Evolutionary conservation across 2,329 filamentous ascomycete species (phyloP), one percentile per base, ranked within the genome.

Genomic region (Penicillium sp.): DNA sequence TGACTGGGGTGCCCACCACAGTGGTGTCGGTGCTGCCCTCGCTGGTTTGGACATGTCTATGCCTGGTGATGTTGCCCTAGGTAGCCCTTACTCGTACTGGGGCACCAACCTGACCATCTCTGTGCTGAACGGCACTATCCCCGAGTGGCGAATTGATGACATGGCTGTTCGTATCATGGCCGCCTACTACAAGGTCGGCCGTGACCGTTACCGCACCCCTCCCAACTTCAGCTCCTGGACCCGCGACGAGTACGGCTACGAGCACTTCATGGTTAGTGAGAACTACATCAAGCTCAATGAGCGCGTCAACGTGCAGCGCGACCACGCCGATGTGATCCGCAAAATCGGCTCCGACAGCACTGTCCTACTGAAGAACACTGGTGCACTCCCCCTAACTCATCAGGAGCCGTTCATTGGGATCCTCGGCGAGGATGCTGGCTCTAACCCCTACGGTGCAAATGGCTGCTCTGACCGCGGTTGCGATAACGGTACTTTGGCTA

Each of bases 171-270:
- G 93, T 58, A 95, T 84, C 62, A 79, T 84, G 70, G 75, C 81
- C 42, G 79, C 79, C 3, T 84, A 79, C 65, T 85, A 81, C 67
- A 79, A 78, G 57, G 80, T 84, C 40, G 80, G 78, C 47, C 78
- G 79, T 43, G 77, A 80, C 46, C 65, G 65, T 34, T 59, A 66
- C 54, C 65, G 71, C 31, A 70, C 75, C 20, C 75, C 76, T 34
- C 82, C 87, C 67, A 97, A 90, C 76, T 95, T 96, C 70, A 85
- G 85, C 59, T 89, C 89, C 4, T 97, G 91, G 91, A 88, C 85
- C 0, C 71, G 75, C 1, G 83, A 91, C 58, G 90, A 86, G 0
- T 86, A 79, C 56, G 87, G 85, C 35, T 85, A 80, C 48, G 61
- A 81, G 40, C 84, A 95, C 63, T 75, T 69, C 41, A 78, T 77